Conservation (phyloP, 1,139 yeast genomes). For the Spathaspora jeffriesii region DNA sequence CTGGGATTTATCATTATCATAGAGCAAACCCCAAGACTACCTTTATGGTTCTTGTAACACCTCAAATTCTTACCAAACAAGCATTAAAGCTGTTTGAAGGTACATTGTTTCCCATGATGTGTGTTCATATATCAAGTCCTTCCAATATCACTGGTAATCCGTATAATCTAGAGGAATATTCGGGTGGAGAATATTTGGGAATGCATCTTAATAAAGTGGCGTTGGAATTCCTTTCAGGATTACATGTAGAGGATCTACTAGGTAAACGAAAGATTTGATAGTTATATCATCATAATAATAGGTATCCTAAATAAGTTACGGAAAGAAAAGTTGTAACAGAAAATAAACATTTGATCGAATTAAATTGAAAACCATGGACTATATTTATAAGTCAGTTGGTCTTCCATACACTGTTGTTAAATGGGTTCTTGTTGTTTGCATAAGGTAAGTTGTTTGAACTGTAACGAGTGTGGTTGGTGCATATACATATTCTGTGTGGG, state of each 20-base stretch:
- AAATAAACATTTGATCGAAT: background rate
- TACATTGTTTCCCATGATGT: constrained; percentile 57
- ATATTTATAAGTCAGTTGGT: constrained; percentile 6
- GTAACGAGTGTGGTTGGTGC: constrained; percentile 13
- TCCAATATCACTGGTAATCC: constrained; percentile 20
- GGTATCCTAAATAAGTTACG: background rate
- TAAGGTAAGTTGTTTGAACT: constrained; percentile 11
- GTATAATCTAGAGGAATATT: constrained; percentile 35
- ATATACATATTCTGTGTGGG: constrained; percentile 8
- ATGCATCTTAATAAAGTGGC: constrained; percentile 49
- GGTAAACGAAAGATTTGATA: constrained; percentile 1
- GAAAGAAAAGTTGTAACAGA: background rate
- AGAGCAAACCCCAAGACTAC: constrained; percentile 13
- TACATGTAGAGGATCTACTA: constrained; percentile 17
- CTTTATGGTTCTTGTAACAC: constrained; percentile 49
- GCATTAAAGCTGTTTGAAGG: constrained; percentile 58
- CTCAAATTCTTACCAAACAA: constrained; percentile 59
- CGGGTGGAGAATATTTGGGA: constrained; percentile 35
- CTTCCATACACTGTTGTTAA: constrained; percentile 12
- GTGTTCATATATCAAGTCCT: constrained; percentile 40
- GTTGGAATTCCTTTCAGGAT: constrained; percentile 38
- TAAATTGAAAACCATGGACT: too few species aligned
- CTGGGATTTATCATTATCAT: constrained; percentile 54
- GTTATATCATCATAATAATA: background rate
- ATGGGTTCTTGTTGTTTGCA: constrained; percentile 11